These are phyloP conservation scores for Moesziomyces parantarcticus DNA, from an alignment of 1,284 basidiomycete genomes.

Conservation along the genomic window DNA sequence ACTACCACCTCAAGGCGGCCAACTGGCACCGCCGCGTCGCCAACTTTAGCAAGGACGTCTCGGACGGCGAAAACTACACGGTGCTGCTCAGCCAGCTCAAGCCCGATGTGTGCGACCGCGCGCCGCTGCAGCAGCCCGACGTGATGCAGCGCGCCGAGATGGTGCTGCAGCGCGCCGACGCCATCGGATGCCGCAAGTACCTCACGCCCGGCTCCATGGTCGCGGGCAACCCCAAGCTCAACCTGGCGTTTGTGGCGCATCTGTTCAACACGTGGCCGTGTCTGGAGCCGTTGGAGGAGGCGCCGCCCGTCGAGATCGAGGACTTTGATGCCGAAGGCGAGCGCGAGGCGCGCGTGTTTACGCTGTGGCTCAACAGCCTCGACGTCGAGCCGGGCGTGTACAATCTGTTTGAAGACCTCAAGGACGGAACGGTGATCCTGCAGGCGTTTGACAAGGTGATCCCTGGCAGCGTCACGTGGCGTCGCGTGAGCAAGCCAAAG, in stretches of 20 bases:
- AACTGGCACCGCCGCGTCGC: slow-evolving; percentile 81
- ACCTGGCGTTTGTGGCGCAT: slow-evolving; percentile 97
- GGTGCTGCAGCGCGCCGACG: slow-evolving; percentile 90
- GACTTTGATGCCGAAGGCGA: slow-evolving; percentile 99
- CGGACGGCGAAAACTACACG: slow-evolving; percentile 96
- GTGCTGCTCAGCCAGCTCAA: slow-evolving; percentile 94
- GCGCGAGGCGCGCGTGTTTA: slow-evolving; percentile 96
- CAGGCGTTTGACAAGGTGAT: slow-evolving; percentile 97
- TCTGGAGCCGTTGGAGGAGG: slow-evolving; percentile 82
- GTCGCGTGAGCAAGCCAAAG: slow-evolving; percentile 91
- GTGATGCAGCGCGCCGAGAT: slow-evolving; percentile 86
- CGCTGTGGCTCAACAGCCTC: slow-evolving; percentile 95
- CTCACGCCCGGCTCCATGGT: slow-evolving; percentile 90
- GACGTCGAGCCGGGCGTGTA: slow-evolving; percentile 95
- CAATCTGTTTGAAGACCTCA: slow-evolving; percentile 95
- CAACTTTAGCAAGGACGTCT: slow-evolving; percentile 95
- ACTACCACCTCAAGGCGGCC: slow-evolving; percentile 96
- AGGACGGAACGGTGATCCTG: slow-evolving; percentile 86
- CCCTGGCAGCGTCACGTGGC: slow-evolving; percentile 92
- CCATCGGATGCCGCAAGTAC: slow-evolving; percentile 95
- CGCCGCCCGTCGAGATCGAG: slow-evolving; percentile 79
- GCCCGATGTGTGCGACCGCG: slow-evolving; percentile 84
- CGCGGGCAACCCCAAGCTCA: slow-evolving; percentile 95
- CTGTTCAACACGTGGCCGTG: slow-evolving; percentile 95
- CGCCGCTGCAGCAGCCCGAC: slow-evolving; percentile 87